Conservation (phyloP, 2,329 filamentous ascomycete genomes). For the Colletotrichum graminicola region DNA sequence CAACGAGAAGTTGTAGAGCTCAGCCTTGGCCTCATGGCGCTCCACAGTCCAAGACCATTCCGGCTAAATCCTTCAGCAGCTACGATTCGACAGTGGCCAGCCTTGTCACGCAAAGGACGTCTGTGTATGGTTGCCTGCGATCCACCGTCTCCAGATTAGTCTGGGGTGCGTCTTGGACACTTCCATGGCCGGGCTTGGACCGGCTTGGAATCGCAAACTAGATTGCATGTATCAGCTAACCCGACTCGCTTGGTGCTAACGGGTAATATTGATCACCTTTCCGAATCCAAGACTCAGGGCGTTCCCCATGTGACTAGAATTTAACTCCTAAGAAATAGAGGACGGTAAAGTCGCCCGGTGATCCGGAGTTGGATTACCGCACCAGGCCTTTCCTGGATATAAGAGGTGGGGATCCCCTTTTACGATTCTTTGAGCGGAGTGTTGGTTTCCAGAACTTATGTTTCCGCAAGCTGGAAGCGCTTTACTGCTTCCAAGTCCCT, state of each 20-base stretch:
- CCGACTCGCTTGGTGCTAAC: neutral
- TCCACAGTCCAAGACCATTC: conserved; percentile 28
- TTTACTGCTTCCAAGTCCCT: neutral
- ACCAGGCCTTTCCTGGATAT: conserved; percentile 10
- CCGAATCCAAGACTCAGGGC: neutral
- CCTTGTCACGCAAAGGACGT: conserved; percentile 9
- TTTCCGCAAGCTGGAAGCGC: neutral
- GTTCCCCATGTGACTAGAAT: neutral
- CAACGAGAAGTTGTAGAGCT: conserved; percentile 11
- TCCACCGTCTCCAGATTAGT: neutral
- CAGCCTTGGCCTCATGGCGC: conserved; percentile 33
- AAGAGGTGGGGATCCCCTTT: conserved; percentile 18
- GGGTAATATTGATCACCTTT: neutral
- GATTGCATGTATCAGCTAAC: neutral
- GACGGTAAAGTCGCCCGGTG: conserved; percentile 19
- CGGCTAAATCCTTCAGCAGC: conserved; percentile 7
- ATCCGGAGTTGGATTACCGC: neutral
- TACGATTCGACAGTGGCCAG: conserved; percentile 4
- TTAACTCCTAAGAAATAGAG: neutral
- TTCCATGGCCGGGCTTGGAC: conserved; percentile 8
- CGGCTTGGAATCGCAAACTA: conserved; percentile 5
- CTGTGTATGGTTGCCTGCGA: conserved; percentile 11
- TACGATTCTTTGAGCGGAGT: neutral
- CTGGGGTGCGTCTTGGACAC: conserved; percentile 5
- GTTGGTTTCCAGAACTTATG: neutral